Percentiles rank a stretch among this genome's conserved stretches.
phyloP scores from a whole-genome alignment of 2,329 filamentous ascomycete species.

The Cladosporium velox region DNA sequence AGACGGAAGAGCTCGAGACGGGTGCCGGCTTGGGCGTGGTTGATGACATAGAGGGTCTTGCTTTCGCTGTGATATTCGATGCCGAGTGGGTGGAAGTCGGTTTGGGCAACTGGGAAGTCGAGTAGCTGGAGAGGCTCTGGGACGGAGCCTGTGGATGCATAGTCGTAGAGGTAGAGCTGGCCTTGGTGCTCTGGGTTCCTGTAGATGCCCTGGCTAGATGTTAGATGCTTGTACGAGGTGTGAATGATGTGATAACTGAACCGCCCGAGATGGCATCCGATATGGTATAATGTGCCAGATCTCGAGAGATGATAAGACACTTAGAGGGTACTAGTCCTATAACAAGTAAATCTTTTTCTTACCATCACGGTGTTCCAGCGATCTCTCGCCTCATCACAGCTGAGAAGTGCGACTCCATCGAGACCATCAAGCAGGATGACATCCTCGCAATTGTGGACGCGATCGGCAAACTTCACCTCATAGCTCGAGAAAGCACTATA shows the following conservation, averaged over 20 bases:
- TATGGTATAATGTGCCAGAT: background rate
- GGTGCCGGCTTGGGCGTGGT: constrained; percentile 41
- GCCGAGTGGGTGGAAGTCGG: constrained; percentile 46
- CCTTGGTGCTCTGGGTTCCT: constrained; percentile 26
- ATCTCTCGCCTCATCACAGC: constrained; percentile 47
- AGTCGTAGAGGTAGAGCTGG: constrained; percentile 46
- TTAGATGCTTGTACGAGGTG: background rate
- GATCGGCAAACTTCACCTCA: constrained; percentile 40
- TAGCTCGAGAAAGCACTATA: constrained; percentile 40
- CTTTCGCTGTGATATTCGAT: constrained; percentile 35
- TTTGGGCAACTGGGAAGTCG: constrained; percentile 29
- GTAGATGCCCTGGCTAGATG: constrained; percentile 32
- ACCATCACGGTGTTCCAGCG: constrained; percentile 52
- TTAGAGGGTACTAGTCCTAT: background rate
- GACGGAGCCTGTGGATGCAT: constrained; percentile 32
- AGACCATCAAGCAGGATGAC: constrained; percentile 40
- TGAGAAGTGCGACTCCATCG: constrained; percentile 43
- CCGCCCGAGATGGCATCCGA: background rate
- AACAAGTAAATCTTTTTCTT: constrained; percentile 1
- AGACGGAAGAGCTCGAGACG: constrained; percentile 42
- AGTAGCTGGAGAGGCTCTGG: constrained; percentile 31
- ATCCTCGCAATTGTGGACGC: constrained; percentile 49
- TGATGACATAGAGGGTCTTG: constrained; percentile 43
- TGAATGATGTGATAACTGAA: background rate
- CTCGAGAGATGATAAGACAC: background rate